Conservation (phyloP, 1,284 basidiomycete species). For the Sanghuangporus sanghuang region DNA sequence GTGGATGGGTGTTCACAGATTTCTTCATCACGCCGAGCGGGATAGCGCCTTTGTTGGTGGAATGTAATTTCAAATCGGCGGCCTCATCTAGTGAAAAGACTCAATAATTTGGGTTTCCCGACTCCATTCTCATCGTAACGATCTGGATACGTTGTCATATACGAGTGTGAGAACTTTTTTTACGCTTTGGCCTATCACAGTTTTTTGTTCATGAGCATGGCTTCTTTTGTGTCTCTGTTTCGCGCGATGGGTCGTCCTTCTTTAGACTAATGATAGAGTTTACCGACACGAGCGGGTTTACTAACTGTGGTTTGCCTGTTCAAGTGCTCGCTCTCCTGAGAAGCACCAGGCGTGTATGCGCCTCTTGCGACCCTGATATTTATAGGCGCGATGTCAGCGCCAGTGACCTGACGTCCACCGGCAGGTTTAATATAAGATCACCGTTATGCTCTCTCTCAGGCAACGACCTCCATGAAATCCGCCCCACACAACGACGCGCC, state of each 20-base stretch:
- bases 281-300: not conserved
- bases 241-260: not conserved
- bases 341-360: not conserved
- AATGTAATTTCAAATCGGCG: conserved; percentile 53
- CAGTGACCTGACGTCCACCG: not conserved
- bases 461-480: not conserved
- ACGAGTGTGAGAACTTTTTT: not conserved
- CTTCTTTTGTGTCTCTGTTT: not conserved
- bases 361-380: not conserved
- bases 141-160: not conserved
- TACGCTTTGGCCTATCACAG: not conserved
- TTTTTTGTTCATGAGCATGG: not conserved
- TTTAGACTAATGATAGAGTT: not conserved
- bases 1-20: conserved; percentile 73
- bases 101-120: not conserved
- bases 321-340: not conserved
- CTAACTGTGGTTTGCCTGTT: not conserved
- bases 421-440: not conserved
- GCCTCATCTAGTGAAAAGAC: not conserved
- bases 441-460: not conserved
- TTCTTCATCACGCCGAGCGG: conserved; percentile 57
- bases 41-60: conserved; percentile 63
- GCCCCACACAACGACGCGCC: not conserved
- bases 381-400: not conserved
- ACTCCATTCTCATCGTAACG: not conserved